Base-by-base conservation (phyloP, 768 basidiomycete genomes). In the Tulasnella sp. region DNA sequence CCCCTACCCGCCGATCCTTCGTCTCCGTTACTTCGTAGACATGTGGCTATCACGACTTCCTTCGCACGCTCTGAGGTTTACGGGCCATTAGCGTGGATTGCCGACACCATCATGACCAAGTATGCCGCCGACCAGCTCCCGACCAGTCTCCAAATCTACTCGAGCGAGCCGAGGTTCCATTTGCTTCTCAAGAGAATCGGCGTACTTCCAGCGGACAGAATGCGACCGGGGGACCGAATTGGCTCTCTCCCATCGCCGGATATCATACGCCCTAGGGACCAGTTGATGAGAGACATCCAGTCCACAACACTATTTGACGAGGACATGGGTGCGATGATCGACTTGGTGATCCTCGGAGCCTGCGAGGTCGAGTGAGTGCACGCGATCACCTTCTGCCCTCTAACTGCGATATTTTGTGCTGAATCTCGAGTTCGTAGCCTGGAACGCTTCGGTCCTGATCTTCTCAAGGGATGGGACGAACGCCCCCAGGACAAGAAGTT, bases 321-420 rank as follows among this genome's bases (percentile, higher is more conserved):
- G 26, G 48, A 55, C 5, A 40, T 32, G 9, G 70, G 70, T 2
- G 77, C 35, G 4, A 29, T 32, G 29, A 77, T 77, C 69, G 77
- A 77, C 55, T 23, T 73, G 70, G 69, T 77, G 23, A 13, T 71
- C 9, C 35, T 77, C 29, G 77, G 67, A 16, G 72, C 70, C 15
- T 77, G 77, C 71, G 77, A 77, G 32, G 1, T 72, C 42, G 77
- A 77, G 77, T 77, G 39, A 44, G 77, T 46, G 26, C 23, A 26
- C 15, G 16, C 13, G 39, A n/a, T 77, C 7, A 73, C 20, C 2
- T 0, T 42, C 32, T 61, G 39, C 5, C 4, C 18, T 75, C 5
- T 42, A 77, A 29, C 35, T 4, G 20, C 72, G 29, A 32, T n/a
- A 29, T 37, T 0, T 39, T 18, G n/a, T n/a, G 15, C 46, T 77